Evolutionary conservation across 495 filamentous ascomycete genomes (phyloP).

Genomic region (Aspergillus panamensis): DNA sequence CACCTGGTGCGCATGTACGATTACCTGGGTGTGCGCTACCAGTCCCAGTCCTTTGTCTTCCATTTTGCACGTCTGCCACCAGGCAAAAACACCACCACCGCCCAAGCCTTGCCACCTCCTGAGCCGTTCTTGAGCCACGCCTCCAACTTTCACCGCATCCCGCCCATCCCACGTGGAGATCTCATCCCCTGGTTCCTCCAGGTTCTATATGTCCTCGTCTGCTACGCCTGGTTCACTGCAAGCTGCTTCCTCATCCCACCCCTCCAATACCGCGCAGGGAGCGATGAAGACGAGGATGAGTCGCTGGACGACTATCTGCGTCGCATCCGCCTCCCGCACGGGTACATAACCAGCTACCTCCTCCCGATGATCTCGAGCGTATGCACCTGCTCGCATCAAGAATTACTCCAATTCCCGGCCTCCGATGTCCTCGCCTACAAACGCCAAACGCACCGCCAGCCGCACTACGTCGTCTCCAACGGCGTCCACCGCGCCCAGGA

Average conservation of each 20-base stretch:
- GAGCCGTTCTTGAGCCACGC: slow-evolving; percentile 41
- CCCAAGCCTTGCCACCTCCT: no score
- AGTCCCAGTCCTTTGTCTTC: slow-evolving; percentile 42
- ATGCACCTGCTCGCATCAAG: slow-evolving; percentile 46
- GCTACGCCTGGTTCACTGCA: slow-evolving; percentile 43
- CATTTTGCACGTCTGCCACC: slow-evolving; percentile 27
- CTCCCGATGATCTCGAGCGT: slow-evolving; percentile 50
- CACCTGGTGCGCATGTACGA: slow-evolving; percentile 52
- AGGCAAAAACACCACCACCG: background rate
- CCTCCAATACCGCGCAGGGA: background rate
- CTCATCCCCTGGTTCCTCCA: slow-evolving; percentile 32
- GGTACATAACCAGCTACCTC: slow-evolving; percentile 41
- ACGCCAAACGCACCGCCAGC: slow-evolving; percentile 36
- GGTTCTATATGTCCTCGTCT: slow-evolving; percentile 36
- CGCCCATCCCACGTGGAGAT: slow-evolving; percentile 30
- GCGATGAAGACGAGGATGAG: slow-evolving; percentile 35
- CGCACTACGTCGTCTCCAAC: slow-evolving; percentile 44
- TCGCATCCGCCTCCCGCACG: slow-evolving; percentile 41
- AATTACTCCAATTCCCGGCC: slow-evolving; percentile 47
- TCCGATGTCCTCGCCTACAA: slow-evolving; percentile 46
- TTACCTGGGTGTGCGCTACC: slow-evolving; percentile 43
- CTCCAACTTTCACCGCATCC: slow-evolving; percentile 45
- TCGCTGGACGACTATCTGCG: slow-evolving; percentile 39
- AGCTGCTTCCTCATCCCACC: slow-evolving; percentile 44
- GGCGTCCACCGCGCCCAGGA: slow-evolving; percentile 45